Base-by-base conservation (phyloP, 371 early-diverging fungal species). In the Mucor racemosus region DNA sequence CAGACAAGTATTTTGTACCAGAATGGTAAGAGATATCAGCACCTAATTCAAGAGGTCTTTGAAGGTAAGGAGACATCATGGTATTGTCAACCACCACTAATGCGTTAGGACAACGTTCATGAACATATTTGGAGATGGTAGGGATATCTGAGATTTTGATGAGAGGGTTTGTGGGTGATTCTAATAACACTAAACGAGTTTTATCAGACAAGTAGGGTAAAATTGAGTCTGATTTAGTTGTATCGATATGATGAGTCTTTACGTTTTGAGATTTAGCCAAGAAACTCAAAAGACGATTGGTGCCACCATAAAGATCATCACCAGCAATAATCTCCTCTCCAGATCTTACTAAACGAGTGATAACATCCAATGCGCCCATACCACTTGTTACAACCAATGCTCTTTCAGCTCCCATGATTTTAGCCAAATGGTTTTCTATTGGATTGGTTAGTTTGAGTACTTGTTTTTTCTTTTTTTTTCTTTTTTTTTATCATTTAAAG, bases 71-170 rank as follows among this genome's bases (percentile, higher is more conserved):
- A 19, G 89, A 89, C 94, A 94, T 93, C 93, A 96, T 94, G 66
- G 97, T 96, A 72, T 96, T 96, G 72, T 96, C 97, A 4, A 96
- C 97, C 21, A 94, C 94, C 7, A 96, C 91, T 10, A 95, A 72
- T 13, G 91, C 92, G 55, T 87, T 80, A 4, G 93, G 92, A 64
- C 88, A 88, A 21, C 76, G 74, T 60, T 78, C 85, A 54, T 90
- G 88, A 1, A 92, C 95, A 33, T 89, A 71, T 58, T 84, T 76
- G 33, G 87, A 74, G 64, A 95, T 92, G 60, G 88, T 81, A 35
- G 86, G 88, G 42, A 96, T 91, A 73, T 96, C 95, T 21, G 86
- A 88, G 55, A 96, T 90, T 65, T 92, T 91, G 74, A 95, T 89
- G 62, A 93, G 69, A 6, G 97, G 97, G 79, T 96, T 96, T 38